phyloP scores from a whole-genome alignment of 495 filamentous ascomycete genomes.

The Platismatia glauca region DNA sequence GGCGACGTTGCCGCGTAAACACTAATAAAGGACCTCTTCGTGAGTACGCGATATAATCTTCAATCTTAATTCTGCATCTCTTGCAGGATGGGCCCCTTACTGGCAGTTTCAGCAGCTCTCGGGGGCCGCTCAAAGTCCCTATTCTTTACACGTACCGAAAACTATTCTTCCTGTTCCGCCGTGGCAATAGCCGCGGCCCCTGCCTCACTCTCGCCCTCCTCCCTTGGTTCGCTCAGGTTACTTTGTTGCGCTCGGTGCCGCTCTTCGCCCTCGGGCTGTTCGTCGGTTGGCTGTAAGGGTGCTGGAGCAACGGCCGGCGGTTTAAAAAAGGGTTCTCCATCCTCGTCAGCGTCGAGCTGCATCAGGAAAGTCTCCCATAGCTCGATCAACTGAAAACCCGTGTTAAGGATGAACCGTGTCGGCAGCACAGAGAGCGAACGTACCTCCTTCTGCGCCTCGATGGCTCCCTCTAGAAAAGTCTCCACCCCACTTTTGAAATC shows the following conservation, averaged over 20 bases:
- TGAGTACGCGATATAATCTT: not conserved
- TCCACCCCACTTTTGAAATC: conserved; percentile 98
- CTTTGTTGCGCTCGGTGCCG: conserved; percentile 7
- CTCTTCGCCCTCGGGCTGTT: conserved; percentile 6
- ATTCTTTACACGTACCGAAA: not conserved
- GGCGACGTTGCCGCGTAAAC: not conserved
- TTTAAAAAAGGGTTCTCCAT: conserved; percentile 68
- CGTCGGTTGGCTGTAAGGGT: conserved; percentile 21
- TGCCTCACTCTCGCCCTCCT: conserved; percentile 15
- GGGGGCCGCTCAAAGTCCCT: not conserved
- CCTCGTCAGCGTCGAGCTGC: conserved; percentile 88
- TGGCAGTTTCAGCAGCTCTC: not conserved
- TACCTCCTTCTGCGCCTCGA: conserved; percentile 98
- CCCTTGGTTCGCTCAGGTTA: not conserved
- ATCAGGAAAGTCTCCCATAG: conserved; percentile 97
- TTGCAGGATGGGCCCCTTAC: too few relatives aligned
- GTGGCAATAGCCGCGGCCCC: conserved; percentile 30
- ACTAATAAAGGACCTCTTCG: not conserved
- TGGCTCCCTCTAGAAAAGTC: conserved; percentile 90
- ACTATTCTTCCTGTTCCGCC: conserved; percentile 30
- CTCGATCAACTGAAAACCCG: conserved; percentile 71
- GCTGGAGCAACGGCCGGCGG: conserved; percentile 39
- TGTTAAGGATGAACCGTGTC: conserved; percentile 21
- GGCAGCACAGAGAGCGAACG: conserved; percentile 23
- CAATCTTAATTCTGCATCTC: too few relatives aligned